A percentile compares a stretch with the other conserved stretches of the same genome.
These are phyloP conservation scores for Fusarium nematophilum DNA, from an alignment of 2,329 filamentous ascomycete species.

Conservation along the genomic window DNA sequence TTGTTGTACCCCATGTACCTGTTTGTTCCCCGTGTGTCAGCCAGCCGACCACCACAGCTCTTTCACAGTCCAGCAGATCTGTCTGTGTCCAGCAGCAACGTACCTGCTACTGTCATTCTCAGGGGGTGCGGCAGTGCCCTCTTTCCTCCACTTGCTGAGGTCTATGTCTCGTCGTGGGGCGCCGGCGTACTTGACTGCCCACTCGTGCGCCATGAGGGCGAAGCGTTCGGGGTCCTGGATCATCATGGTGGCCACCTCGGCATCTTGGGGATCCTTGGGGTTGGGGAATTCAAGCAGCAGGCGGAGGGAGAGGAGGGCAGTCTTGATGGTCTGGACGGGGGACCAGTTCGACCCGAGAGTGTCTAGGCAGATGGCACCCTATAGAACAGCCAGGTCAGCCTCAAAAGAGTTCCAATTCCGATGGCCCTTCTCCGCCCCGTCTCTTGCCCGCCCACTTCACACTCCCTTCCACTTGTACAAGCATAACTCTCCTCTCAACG, in stretches of 20 bases:
- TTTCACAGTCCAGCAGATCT: no score
- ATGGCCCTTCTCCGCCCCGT: background rate
- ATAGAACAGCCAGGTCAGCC: conserved; percentile 3
- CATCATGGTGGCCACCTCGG: conserved; percentile 93
- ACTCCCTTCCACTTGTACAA: background rate
- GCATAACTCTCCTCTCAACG: background rate
- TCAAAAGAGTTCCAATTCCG: no score
- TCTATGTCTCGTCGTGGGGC: conserved; percentile 68
- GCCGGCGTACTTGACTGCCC: conserved; percentile 86
- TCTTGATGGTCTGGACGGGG: conserved; percentile 95
- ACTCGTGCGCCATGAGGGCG: conserved; percentile 84
- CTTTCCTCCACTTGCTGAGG: conserved; percentile 59
- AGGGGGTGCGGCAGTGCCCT: conserved; percentile 53
- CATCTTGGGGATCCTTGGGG: conserved; percentile 96
- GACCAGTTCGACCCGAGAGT: conserved; percentile 93
- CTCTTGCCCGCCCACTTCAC: background rate
- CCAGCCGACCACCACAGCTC: no score
- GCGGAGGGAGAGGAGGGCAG: conserved; percentile 90
- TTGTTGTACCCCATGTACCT: conserved; percentile 92
- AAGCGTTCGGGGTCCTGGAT: conserved; percentile 83
- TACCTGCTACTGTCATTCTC: conserved; percentile 46
- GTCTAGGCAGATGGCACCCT: conserved; percentile 98
- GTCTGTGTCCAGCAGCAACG: conserved; percentile 11
- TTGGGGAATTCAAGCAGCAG: conserved; percentile 94
- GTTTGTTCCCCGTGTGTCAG: background rate